Base-by-base conservation (phyloP, 306 rosid genomes). In the Vachellia collinsii region DNA sequence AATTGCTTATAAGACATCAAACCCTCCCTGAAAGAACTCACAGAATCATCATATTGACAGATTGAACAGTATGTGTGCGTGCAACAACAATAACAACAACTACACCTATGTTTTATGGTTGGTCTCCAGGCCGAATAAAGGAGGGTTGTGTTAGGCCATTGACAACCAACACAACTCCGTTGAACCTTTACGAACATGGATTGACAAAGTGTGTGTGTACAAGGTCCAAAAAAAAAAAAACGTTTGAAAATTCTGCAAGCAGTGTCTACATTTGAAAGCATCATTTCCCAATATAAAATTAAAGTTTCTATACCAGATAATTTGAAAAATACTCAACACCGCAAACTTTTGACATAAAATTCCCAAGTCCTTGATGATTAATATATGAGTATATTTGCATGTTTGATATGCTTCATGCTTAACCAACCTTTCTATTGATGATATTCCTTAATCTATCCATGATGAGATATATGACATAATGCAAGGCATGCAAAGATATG, bases 1-100 rank as follows among this genome's bases (percentile, higher is more conserved):
- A 96, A 96, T 81, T 93, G 98, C 80, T 96, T 96, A 80, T 96
- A 96, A 16, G 98, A 90, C 99, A 96, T 93, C 85, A 96, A 86
- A 36, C 99, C 99, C 86, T 93, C 99, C 80, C 99, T 96, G 90
- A 47, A 86, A 89, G 63, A 78, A 83, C 44, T 50, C 51, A 39
- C 53, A 82, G 39, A 72, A 56, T 83, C 50, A 42, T 82, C 75
- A 77, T 29, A 38, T 81, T 61, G 66, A 83, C 69, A 76, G 17
- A 67, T 19, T 48, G 38, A 47, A 61, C 16, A 9, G 14, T 20
- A 36, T 22, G 36, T 6, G 22, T 56, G 29, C 3, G 61, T 19
- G 16, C 6, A n/a, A 29, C 34, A 29, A 29, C 34, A 29, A 29
- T 29, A 29, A 29, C 34, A 29, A 29, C 2, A 2, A n/a, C n/a